Percentiles rank a stretch among this genome's conserved stretches.
Evolutionary conservation across 1,284 basidiomycete species (phyloP).

Genomic region (Ustilago xerochloae): DNA sequence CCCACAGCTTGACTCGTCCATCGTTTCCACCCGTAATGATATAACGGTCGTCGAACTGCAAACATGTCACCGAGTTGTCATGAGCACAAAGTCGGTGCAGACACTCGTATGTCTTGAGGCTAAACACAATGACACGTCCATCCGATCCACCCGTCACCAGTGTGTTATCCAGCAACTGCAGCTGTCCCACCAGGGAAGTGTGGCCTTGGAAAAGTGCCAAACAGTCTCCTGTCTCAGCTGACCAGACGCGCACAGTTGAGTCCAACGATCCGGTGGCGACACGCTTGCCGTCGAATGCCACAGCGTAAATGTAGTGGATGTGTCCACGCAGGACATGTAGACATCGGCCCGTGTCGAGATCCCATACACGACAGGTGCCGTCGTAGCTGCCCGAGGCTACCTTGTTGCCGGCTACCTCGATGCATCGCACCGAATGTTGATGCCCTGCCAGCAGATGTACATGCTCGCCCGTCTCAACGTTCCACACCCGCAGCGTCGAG

Average conservation of each 20-base stretch:
- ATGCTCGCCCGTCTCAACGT: slow-evolving; percentile 81
- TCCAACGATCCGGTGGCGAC: slow-evolving; percentile 85
- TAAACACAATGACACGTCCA: slow-evolving; percentile 90
- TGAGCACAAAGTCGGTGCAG: slow-evolving; percentile 73
- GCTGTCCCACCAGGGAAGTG: slow-evolving; percentile 90
- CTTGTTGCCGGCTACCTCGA: slow-evolving; percentile 84
- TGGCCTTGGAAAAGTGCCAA: slow-evolving; percentile 90
- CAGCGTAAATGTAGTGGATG: slow-evolving; percentile 89
- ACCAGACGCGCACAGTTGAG: slow-evolving; percentile 66
- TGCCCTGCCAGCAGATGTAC: slow-evolving; percentile 83
- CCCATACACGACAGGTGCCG: slow-evolving; percentile 72
- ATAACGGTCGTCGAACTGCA: slow-evolving; percentile 81
- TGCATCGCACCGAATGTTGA: slow-evolving; percentile 82
- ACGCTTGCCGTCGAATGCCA: slow-evolving; percentile 87
- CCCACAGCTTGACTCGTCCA: slow-evolving; percentile 88
- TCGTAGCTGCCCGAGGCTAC: slow-evolving; percentile 93
- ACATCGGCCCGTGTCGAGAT: slow-evolving; percentile 73
- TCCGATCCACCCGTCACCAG: slow-evolving; percentile 93
- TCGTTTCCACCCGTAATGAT: slow-evolving; percentile 81
- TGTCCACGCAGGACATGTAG: slow-evolving; percentile 88
- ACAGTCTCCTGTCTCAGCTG: slow-evolving; percentile 78
- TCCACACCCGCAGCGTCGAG: slow-evolving; percentile 88
- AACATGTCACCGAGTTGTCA: slow-evolving; percentile 87
- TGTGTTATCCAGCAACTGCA: slow-evolving; percentile 80
- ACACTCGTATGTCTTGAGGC: slow-evolving; percentile 74